Evolutionary conservation across 176 grass and related monocot genomes (phyloP).

Genomic region (Bonia amplexicaulis): DNA sequence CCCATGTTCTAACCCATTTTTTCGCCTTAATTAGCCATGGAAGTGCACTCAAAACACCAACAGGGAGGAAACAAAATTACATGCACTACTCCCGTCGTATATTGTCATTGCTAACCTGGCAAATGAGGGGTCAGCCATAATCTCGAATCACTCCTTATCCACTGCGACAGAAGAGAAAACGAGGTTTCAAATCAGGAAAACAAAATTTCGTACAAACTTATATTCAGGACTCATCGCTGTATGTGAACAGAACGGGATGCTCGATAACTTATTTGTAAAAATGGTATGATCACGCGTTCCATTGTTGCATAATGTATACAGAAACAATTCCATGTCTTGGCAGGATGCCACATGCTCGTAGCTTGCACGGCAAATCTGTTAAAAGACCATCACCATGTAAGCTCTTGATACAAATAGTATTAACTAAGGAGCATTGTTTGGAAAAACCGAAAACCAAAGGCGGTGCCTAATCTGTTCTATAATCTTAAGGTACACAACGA

Average conservation of each 20-base stretch:
- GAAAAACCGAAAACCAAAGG: constrained; percentile 2
- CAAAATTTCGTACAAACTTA: too few relatives aligned
- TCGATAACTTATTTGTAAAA: not conserved
- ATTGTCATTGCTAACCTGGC: too few relatives aligned
- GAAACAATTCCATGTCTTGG: not conserved
- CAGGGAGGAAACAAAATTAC: too few relatives aligned
- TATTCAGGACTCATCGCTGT: not conserved
- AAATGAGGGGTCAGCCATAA: too few relatives aligned
- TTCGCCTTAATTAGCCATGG: too few relatives aligned
- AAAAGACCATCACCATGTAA: not conserved
- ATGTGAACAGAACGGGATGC: not conserved
- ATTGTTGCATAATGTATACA: constrained; percentile 16
- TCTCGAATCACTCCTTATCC: not conserved
- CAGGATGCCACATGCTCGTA: not conserved
- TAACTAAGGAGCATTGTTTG: not conserved
- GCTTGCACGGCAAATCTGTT: constrained; percentile 18
- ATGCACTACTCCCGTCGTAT: too few relatives aligned
- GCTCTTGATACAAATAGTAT: constrained; percentile 4
- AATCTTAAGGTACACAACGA: constrained; percentile 23
- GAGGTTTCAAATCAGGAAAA: not conserved
- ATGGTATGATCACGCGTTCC: not conserved
- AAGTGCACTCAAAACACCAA: too few relatives aligned
- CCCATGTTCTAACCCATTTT: too few relatives aligned
- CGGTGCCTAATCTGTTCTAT: constrained; percentile 14
- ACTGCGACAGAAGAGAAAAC: not conserved